Base-by-base conservation (phyloP, 768 basidiomycete species). In the Tulasnella sp. region DNA sequence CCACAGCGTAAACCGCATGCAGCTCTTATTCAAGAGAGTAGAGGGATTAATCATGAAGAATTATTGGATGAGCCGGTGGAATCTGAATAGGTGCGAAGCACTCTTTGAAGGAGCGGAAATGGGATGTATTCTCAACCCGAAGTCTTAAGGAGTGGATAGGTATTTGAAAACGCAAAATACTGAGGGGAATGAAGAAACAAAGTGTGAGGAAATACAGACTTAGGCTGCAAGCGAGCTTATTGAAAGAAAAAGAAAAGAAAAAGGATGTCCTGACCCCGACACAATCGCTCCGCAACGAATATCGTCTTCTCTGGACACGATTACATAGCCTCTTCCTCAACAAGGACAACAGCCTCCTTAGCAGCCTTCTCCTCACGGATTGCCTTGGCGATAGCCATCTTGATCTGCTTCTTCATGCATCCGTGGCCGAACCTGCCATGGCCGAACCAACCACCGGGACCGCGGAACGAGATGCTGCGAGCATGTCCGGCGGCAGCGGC, bases 401-500 rank as follows among this genome's bases (percentile, higher is more conserved):
- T 26, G 32, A 70, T 70, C 70, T 71, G 61, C 76, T 51, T 77
- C 29, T 70, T 39, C 61, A 77, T 70, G 67, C 40, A 44, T 32
- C 69, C 69, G 23, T 77, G 57, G 76, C 57, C 32, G 76, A 42
- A 40, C 39, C 69, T 55, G 57, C 23, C 37, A 11, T 40, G 46
- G 26, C 74, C 74, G 55, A 57, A 57, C 74, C 35, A 40, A n/a
- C 48, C 69, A 13, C 32, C 18, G 6, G n/a, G 40, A 26, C 67
- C 61, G 15, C 20, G 57, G 44, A 77, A 46, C 10, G 70, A 70
- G 40, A 77, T 77, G 70, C 61, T 39, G 48, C 76, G 80, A 18
- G 80, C 29, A 42, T 80, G 79, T 26, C 75, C 75, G n/a, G 72
- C 75, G 26, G 80, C 77, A 40, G 57, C 70, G 7, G 46, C 46